A percentile compares a stretch with the other conserved stretches of the same genome.
Evolutionary conservation across 306 rosid genomes (phyloP).

Genomic region (Canavalia gladiata): DNA sequence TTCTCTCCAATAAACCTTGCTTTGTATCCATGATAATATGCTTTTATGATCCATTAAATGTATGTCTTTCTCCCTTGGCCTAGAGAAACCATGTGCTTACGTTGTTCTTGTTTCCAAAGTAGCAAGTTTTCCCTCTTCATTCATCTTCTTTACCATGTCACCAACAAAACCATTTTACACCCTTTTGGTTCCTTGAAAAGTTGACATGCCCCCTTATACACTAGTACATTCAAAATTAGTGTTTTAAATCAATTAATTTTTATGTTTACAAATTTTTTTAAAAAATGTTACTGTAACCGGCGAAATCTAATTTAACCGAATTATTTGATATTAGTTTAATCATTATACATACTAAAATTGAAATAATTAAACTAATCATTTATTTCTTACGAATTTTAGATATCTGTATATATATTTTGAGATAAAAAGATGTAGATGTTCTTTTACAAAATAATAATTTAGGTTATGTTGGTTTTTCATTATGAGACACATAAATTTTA

Average conservation of each 20-base stretch:
- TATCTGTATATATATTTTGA: background rate
- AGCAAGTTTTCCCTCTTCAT: background rate
- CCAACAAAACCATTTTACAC: conserved; percentile 7
- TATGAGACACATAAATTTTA: background rate
- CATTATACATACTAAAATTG: background rate
- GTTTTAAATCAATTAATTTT: background rate
- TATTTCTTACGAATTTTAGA: background rate
- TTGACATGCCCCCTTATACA: background rate
- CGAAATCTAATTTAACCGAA: too few relatives aligned
- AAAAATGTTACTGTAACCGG: too few relatives aligned
- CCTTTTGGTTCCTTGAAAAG: background rate
- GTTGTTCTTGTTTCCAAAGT: conserved; percentile 6
- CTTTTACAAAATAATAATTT: background rate
- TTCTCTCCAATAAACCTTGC: conserved; percentile 17
- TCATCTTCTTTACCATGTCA: background rate
- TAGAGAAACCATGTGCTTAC: conserved; percentile 9
- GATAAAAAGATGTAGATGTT: background rate
- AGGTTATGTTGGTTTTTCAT: background rate
- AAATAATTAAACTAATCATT: background rate
- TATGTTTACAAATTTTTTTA: too few relatives aligned
- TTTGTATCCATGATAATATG: conserved; percentile 36
- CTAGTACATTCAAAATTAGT: background rate
- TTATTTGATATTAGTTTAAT: background rate
- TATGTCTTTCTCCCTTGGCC: background rate
- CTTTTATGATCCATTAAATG: conserved; percentile 39